These are phyloP conservation scores for Acer yangbiense DNA, from an alignment of 345 rosid species.

Conservation along the genomic window DNA sequence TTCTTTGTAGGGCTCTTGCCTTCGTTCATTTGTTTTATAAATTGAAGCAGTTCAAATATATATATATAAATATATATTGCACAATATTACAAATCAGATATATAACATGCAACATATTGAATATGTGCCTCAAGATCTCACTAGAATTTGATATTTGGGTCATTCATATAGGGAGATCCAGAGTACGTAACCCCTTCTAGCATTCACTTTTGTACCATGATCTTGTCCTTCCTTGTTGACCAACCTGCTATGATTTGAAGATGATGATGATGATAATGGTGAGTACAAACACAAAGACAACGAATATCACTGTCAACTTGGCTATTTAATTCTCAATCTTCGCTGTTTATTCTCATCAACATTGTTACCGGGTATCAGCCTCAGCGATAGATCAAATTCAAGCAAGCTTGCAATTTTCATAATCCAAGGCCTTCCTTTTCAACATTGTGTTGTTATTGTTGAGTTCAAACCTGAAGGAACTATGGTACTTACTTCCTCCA, in stretches of 20 bases:
- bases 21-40: too few relatives aligned
- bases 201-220: slow-evolving; percentile 26
- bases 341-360: slow-evolving; percentile 3
- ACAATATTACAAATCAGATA: slow-evolving; percentile 8
- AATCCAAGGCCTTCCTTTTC: slow-evolving; percentile 40
- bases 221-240: slow-evolving; percentile 28
- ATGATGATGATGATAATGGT: slow-evolving; percentile 32
- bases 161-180: slow-evolving; percentile 94
- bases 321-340: slow-evolving; percentile 15
- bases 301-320: slow-evolving; percentile 33
- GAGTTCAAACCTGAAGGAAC: slow-evolving; percentile 15
- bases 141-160: slow-evolving; percentile 55
- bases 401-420: slow-evolving; percentile 28
- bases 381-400: slow-evolving; percentile 58
- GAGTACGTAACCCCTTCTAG: slow-evolving; percentile 74
- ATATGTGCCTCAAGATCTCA: slow-evolving; percentile 94
- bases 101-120: slow-evolving; percentile 15
- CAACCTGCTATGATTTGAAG: slow-evolving; percentile 46
- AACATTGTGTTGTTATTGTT: slow-evolving; percentile 1
- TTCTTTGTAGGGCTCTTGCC: too few relatives aligned
- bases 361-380: slow-evolving; percentile 26
- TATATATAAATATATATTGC: not conserved
- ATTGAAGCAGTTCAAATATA: too few relatives aligned
- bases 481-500: too few relatives aligned
- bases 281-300: slow-evolving; percentile 57